Evolutionary conservation across 179 eudicot genomes (phyloP).

Genomic region (Monotropa hypopitys): DNA sequence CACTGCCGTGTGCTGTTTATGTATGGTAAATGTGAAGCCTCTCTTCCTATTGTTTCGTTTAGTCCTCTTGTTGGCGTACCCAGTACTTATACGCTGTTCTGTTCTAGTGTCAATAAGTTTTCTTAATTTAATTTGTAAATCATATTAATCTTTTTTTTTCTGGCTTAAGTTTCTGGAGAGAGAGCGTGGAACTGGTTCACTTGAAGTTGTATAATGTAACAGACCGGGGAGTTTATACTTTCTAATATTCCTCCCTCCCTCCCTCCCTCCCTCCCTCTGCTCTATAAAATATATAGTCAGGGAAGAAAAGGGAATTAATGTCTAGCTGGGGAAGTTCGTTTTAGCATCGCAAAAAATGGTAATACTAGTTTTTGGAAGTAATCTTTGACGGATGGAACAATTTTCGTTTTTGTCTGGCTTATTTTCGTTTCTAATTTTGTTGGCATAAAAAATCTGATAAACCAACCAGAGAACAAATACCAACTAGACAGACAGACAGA

Average conservation of each 20-base stretch:
- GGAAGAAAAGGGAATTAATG: not conserved
- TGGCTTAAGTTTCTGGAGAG: not conserved
- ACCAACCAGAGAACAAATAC: too few species aligned
- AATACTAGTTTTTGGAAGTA: not conserved
- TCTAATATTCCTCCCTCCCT: not conserved
- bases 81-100: not conserved
- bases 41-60: conserved; percentile 1
- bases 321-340: not conserved
- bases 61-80: not conserved
- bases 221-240: not conserved
- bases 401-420: too few species aligned
- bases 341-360: not conserved
- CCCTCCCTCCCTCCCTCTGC: not conserved
- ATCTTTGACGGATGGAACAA: too few species aligned
- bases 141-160: not conserved
- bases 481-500: too few species aligned
- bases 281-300: not conserved
- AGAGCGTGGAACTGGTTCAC: not conserved
- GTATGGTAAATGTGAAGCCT: conserved; percentile 5
- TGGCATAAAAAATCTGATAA: too few species aligned
- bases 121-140: not conserved
- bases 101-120: not conserved
- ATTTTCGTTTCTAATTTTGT: too few species aligned
- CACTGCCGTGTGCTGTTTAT: not conserved
- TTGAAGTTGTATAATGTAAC: not conserved